Evolutionary conservation across 1,284 basidiomycete species (phyloP).

Genomic region (Puccinia hordei): DNA sequence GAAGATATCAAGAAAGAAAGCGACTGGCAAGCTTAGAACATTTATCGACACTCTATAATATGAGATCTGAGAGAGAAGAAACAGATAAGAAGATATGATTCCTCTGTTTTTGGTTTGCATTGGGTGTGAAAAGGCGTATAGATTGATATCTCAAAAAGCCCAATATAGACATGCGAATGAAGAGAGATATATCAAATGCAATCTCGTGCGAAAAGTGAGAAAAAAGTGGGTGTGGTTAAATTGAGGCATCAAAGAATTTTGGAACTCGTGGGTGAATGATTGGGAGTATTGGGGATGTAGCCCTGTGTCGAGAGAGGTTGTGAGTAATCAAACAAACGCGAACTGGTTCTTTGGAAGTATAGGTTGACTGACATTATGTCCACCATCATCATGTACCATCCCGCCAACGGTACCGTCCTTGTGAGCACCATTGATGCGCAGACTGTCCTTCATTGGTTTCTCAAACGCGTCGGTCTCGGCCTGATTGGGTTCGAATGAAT

Average conservation of each 20-base stretch:
- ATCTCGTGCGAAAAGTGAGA: not conserved
- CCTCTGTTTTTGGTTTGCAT: not conserved
- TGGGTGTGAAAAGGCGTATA: not conserved
- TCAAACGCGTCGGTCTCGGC: conserved; percentile 24
- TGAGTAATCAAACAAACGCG: not conserved
- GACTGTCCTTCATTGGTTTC: conserved; percentile 44
- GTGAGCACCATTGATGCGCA: conserved; percentile 27
- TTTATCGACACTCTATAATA: not conserved
- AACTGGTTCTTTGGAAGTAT: not conserved
- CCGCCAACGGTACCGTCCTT: conserved; percentile 47
- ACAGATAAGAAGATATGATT: not conserved
- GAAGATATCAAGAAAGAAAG: too few species aligned
- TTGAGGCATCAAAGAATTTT: not conserved
- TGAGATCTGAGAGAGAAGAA: not conserved
- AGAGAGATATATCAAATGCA: not conserved
- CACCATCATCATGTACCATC: conserved; percentile 44
- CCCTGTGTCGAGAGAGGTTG: conserved; percentile 13
- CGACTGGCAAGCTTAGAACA: not conserved
- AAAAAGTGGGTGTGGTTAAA: not conserved
- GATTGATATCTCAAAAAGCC: conserved; percentile 10
- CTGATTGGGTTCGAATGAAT: conserved; percentile 2
- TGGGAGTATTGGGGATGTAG: conserved; percentile 34
- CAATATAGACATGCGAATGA: not conserved
- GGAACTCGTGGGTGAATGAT: not conserved
- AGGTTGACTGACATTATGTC: conserved; percentile 36